Evolutionary conservation across 306 rosid genomes (phyloP).

Genomic region (Acacia confusa): DNA sequence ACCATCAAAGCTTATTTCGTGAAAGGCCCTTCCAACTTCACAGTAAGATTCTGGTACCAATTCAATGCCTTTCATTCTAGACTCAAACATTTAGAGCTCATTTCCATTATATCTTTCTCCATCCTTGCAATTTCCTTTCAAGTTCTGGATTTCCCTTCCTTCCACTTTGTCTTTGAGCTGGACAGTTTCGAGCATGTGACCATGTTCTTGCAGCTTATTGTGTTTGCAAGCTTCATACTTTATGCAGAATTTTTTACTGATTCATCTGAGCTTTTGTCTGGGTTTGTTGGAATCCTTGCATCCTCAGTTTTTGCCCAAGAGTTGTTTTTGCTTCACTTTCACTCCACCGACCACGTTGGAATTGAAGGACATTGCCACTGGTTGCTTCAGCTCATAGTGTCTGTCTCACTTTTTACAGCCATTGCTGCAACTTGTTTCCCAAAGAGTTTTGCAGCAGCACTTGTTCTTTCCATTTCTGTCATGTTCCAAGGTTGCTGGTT

Average conservation of each 20-base stretch:
- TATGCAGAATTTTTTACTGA: constrained; percentile 51
- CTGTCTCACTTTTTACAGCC: constrained; percentile 54
- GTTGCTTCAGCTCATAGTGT: constrained; percentile 78
- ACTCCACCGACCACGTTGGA: constrained; percentile 88
- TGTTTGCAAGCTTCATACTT: constrained; percentile 76
- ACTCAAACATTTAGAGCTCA: constrained; percentile 78
- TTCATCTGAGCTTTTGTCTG: constrained; percentile 58
- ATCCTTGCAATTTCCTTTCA: constrained; percentile 60
- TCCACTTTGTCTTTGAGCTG: constrained; percentile 59
- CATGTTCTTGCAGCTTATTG: constrained; percentile 82
- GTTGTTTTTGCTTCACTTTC: constrained; percentile 82
- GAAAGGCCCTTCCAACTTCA: constrained; percentile 65
- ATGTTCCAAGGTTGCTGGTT: constrained; percentile 93
- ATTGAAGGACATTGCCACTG: constrained; percentile 94
- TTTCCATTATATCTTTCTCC: constrained; percentile 65
- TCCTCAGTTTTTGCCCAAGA: constrained; percentile 85
- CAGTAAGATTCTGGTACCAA: constrained; percentile 69
- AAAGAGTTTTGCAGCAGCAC: constrained; percentile 65
- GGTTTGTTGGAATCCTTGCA: constrained; percentile 61
- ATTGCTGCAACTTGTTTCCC: constrained; percentile 63
- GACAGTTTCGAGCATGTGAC: constrained; percentile 87
- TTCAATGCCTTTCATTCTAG: constrained; percentile 38
- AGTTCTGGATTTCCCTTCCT: constrained; percentile 63
- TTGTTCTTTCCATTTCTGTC: constrained; percentile 71
- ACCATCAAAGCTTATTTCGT: constrained; percentile 67